phyloP scores from a whole-genome alignment of 2,329 filamentous ascomycete genomes.

The Cercospora zeina region DNA sequence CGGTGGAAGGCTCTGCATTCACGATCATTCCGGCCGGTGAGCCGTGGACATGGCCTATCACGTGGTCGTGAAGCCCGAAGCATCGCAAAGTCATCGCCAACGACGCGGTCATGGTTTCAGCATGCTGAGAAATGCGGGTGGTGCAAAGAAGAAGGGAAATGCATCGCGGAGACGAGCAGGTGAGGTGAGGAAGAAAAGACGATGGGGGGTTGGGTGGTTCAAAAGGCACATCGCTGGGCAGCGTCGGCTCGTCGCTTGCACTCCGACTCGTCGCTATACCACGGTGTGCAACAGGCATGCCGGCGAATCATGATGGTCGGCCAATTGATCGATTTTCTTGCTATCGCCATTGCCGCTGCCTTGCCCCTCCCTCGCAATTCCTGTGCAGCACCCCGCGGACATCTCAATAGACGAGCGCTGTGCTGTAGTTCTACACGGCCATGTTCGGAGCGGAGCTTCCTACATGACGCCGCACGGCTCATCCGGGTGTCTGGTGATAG shows the following conservation, averaged over 20 bases:
- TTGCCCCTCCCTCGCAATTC: background rate
- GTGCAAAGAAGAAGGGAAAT: background rate
- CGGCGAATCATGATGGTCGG: background rate
- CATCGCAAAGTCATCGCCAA: background rate
- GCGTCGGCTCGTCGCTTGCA: constrained; percentile 11
- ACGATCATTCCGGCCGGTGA: background rate
- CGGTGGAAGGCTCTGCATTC: background rate
- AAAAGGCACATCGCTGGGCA: constrained; percentile 10
- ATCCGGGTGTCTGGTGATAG: background rate
- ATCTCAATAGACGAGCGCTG: background rate
- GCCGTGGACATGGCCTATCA: background rate
- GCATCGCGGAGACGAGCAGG: background rate
- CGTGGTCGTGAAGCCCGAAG: background rate
- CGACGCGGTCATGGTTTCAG: background rate
- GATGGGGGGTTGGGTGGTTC: constrained; percentile 8
- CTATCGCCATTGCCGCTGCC: background rate
- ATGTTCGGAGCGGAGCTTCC: background rate
- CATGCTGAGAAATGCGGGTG: background rate
- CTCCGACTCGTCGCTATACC: constrained; percentile 2
- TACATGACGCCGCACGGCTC: constrained; percentile 13
- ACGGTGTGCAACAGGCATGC: background rate
- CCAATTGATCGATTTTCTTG: constrained; percentile 5
- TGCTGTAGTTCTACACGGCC: background rate
- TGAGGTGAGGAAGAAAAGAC: constrained; percentile 16
- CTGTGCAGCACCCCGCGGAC: constrained; percentile 2